Base-by-base conservation (phyloP, 345 rosid species). In the Melaleuca alternifolia region DNA sequence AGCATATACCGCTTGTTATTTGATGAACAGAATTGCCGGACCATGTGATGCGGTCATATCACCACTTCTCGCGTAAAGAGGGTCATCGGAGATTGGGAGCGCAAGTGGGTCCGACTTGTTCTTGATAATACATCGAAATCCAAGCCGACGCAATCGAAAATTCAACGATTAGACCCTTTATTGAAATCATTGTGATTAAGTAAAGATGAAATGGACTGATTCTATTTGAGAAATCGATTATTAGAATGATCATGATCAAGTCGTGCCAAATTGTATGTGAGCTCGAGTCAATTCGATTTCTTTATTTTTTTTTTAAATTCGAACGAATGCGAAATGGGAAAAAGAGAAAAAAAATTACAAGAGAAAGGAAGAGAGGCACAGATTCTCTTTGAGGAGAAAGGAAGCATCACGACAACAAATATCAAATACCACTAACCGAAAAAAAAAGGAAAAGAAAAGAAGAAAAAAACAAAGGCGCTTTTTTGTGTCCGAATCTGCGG, bases 381-480 rank as follows among this genome's bases (percentile, higher is more conserved):
- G 37, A 71, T 71, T 71, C 81, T 65, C 77, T 37, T 37, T 0
- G 10, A 37, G 26, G 23, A 16, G 77, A 16, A 65, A 33, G 46
- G 41, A 41, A 41, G 8, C 79, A 13, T 37, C 79, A 4, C 79
- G 41, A 4, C 46, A 33, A 65, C 79, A 33, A 65, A 65, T 65
- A 65, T 65, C 79, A 30, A 33, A 65, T 5, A 2, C 79, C 79
- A 71, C 48, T 33, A 71, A 18, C 23, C 16, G 56, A 18, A 53
- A 53, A 53, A 53, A 1, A 20, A 21, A 56, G 24, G 6, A 30
- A 4, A 3, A 8, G n/a, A 18, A 6, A 30, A 0, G 1, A 20
- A 5, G 9, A 10, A 71, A 33, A 37, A 71, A 18, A 13, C 81
- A 37, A 20, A 37, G 24, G 79, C 79, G 77, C 46, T 33, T 62